Base-by-base conservation (phyloP, 2,329 filamentous ascomycete genomes). In the Tolypocladium ophioglossoides region DNA sequence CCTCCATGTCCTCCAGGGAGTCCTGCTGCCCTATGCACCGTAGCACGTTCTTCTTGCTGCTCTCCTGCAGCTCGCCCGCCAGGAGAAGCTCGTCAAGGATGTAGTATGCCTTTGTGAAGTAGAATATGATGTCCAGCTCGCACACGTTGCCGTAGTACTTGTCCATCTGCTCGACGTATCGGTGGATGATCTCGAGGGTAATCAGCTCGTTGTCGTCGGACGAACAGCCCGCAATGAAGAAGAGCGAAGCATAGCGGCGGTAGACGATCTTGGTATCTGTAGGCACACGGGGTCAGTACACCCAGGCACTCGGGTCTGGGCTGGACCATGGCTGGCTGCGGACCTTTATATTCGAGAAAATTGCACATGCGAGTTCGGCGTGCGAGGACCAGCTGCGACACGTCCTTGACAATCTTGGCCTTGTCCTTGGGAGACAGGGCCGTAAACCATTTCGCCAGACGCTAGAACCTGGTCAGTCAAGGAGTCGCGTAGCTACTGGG, bases 81-180 rank as follows among this genome's bases (percentile, higher is more conserved):
- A 99, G 79, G 61, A 99, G 78, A 58, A 99, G 81, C 75, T 99
- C 94, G 70, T 99, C 94, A 49, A 99, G 83, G 63, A 99, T 99
- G 74, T 97, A 99, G 74, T 99, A 99, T 56, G 94, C 94, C 74
- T 99, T 99, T 64, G 96, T 95, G 72, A 99, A 99, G 70, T 96
- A 97, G 82, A 99, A 99, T 72, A 99, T 99, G 74, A 97, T 96
- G 72, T 97, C 91, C 60, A 99, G 83, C 76, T 99, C 94, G 84
- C 94, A 99, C 56, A 99, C 94, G 72, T 99, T 99, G 72, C 94
- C 94, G 72, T 97, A 99, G 78, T 99, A 99, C 73, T 99, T 99
- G 80, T 99, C 94, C 94, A 99, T 99, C 75, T 99, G 94, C 74
- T 99, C 94, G 68, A 99, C 94, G 71, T 99, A 99, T 74, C 94